Evolutionary conservation across 768 basidiomycete genomes (phyloP), one percentile per base, ranked within the genome.

Genomic region (Obba rivulosa): DNA sequence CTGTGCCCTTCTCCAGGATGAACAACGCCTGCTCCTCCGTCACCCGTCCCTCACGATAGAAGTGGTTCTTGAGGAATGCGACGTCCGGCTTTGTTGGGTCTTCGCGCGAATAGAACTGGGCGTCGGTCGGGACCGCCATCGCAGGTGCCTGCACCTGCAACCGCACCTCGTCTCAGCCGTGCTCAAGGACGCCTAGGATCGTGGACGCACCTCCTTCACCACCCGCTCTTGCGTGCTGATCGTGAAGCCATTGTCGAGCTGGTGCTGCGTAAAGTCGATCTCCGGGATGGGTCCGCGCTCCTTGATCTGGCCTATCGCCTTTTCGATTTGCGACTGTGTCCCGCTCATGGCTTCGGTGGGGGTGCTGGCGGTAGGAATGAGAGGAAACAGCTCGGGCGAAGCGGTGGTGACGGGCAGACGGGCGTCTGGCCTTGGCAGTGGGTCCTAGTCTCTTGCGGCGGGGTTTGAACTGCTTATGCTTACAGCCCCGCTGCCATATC

Each of bases 61-160:
- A 97, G 70, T 99, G 96, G 61, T 97, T 98, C 75, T 98, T 99
- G 53, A 99, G 77, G 68, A 92, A 98, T 23, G 90, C 93, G 57
- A 98, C 76, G 66, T 97, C 91, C 9, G 95, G 95, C 67, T 95
- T 97, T 23, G 83, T 78, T 38, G 79, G 83, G 72, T 97, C 95
- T 58, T 81, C 77, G 45, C 68, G 69, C 49, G 87, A 85, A 71
- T 85, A 97, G 79, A 98, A 99, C 66, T 98, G 92, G 57, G 88
- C 89, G 57, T 88, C 81, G 2, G 94, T 93, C 1, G 96, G 96
- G 50, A 85, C 79, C 57, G 72, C 74, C 84, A 95, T 94, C 42
- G 96, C 94, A 21, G 96, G 95, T 21, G 96, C 94, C 83, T 98
- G 96, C 8, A 98, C 93, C 93, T 96, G 43, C 31, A 45, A 38